phyloP scores from a whole-genome alignment of 257 asterid genomes.

The Avicennia marina region DNA sequence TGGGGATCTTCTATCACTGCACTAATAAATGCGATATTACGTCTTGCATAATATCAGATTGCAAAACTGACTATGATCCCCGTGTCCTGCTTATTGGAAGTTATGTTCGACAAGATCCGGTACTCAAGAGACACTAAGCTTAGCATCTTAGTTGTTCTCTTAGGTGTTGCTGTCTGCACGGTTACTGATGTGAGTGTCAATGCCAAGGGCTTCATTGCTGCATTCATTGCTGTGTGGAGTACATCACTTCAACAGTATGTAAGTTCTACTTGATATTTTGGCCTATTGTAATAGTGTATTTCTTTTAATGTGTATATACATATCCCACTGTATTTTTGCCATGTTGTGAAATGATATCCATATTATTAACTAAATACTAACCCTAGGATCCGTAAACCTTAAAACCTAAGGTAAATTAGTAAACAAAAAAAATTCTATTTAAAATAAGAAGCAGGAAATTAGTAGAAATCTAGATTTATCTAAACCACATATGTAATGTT shows the following conservation, averaged over 20 bases:
- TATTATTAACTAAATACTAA: too few species aligned
- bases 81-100: slow-evolving; percentile 61
- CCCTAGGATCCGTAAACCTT: too few species aligned
- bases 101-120: slow-evolving; percentile 46
- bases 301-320: too few species aligned
- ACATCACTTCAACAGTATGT: slow-evolving; percentile 68
- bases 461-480: too few species aligned
- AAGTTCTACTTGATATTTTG: slow-evolving; percentile 27
- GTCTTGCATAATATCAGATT: slow-evolving; percentile 54
- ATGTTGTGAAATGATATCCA: too few species aligned
- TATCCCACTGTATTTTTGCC: too few species aligned
- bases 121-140: slow-evolving; percentile 65
- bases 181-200: slow-evolving; percentile 70
- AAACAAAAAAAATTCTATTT: too few species aligned
- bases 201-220: slow-evolving; percentile 57
- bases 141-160: slow-evolving; percentile 56
- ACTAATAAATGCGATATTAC: slow-evolving; percentile 17
- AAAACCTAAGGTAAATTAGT: too few species aligned
- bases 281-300: not conserved
- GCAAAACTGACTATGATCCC: slow-evolving; percentile 97
- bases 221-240: slow-evolving; percentile 63
- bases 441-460: too few species aligned
- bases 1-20: not conserved
- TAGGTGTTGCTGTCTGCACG: slow-evolving; percentile 70
- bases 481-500: too few species aligned